Evolutionary conservation across 108 stramenopile species (phyloP).

Genomic region (Cyclostephanos invisitatus): DNA sequence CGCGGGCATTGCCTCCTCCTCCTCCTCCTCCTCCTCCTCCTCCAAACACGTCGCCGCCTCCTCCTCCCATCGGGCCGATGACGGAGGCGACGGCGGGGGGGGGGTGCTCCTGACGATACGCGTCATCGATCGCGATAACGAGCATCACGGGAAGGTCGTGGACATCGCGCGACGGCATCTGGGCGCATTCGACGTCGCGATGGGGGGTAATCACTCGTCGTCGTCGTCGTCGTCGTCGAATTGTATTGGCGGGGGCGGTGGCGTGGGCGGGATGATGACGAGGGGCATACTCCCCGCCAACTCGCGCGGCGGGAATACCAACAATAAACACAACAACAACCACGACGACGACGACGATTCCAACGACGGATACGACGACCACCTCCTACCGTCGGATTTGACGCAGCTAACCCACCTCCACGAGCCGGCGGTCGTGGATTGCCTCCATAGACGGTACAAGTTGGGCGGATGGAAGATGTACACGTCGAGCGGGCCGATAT

Average conservation of each 20-base stretch:
- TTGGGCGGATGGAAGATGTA: slow-evolving; percentile 57
- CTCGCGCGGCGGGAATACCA: neutral
- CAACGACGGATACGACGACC: neutral
- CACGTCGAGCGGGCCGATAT: slow-evolving; percentile 63
- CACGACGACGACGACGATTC: neutral
- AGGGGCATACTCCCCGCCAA: slow-evolving; percentile 27
- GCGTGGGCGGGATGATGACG: neutral
- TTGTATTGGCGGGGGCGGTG: neutral
- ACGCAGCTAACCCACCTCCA: slow-evolving; percentile 42
- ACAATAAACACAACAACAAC: neutral
- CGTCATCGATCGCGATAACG: slow-evolving; percentile 16
- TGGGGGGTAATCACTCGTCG: neutral
- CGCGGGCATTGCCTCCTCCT: neutral
- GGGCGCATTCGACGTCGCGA: neutral
- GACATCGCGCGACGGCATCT: slow-evolving; percentile 18
- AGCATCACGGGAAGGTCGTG: slow-evolving; percentile 14
- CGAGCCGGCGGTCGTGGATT: slow-evolving; percentile 49
- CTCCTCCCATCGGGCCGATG: neutral
- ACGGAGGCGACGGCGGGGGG: neutral
- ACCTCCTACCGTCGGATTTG: slow-evolving; percentile 21
- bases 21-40: neutral
- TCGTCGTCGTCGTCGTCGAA: too few relatives aligned
- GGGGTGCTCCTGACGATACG: slow-evolving; percentile 9
- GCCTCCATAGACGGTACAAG: slow-evolving; percentile 35
- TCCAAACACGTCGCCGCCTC: neutral